Percentiles rank a stretch among this genome's conserved stretches.
These are phyloP conservation scores for Chaetoscypha palmicola DNA, from an alignment of 2,329 filamentous ascomycete species.

Conservation along the genomic window DNA sequence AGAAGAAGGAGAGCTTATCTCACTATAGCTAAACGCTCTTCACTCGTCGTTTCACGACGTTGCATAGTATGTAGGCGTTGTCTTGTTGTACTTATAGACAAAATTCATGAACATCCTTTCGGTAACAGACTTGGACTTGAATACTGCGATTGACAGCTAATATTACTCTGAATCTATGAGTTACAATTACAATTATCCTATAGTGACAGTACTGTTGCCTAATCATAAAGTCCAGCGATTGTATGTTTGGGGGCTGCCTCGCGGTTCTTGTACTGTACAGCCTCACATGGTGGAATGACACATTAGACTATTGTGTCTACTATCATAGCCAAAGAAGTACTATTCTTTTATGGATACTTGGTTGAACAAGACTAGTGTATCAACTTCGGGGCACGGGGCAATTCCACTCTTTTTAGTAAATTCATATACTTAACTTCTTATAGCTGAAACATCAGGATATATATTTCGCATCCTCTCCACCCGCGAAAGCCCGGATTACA, in stretches of 20 bases:
- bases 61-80: neutral
- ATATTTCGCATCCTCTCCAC: constrained; percentile 22
- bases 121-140: neutral
- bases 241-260: too few relatives aligned
- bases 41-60: neutral
- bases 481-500: constrained; percentile 19
- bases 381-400: too few relatives aligned
- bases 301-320: too few relatives aligned
- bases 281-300: too few relatives aligned
- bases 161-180: constrained; percentile 42
- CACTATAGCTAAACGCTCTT: neutral
- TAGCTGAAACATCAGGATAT: constrained; percentile 34
- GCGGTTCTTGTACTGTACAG: too few relatives aligned
- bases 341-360: too few relatives aligned
- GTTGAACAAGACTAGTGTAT: too few relatives aligned
- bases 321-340: too few relatives aligned
- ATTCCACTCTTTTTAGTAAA: constrained; percentile 10
- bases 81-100: constrained; percentile 3
- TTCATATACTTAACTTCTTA: constrained; percentile 9
- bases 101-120: neutral
- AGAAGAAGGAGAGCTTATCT: constrained; percentile 4
- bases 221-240: too few relatives aligned
- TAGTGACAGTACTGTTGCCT: too few relatives aligned
- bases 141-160: neutral
- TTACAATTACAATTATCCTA: constrained; percentile 40